Percentiles rank a stretch among this genome's conserved stretches.
These are phyloP conservation scores for Cladosporium phlei DNA, from an alignment of 2,329 filamentous ascomycete genomes.

Conservation along the genomic window DNA sequence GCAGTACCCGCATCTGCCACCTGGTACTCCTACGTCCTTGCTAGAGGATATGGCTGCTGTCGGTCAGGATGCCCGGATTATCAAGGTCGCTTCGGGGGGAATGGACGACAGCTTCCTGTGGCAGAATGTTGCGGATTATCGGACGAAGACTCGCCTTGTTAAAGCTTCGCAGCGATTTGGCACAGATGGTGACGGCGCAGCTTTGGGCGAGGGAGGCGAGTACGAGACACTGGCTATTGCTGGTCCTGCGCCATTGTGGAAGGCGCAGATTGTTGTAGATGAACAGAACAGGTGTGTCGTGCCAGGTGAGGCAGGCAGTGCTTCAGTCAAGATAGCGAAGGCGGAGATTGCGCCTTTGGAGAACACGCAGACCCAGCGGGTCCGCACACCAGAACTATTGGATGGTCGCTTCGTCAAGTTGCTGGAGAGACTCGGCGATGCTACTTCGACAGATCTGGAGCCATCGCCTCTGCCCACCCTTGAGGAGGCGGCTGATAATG, in stretches of 20 bases:
- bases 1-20: slow-evolving; percentile 76
- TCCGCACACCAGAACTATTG: slow-evolving; percentile 61
- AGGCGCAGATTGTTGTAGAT: slow-evolving; percentile 60
- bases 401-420: slow-evolving; percentile 54
- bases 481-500: neutral
- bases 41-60: slow-evolving; percentile 75
- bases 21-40: slow-evolving; percentile 48
- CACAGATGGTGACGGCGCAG: slow-evolving; percentile 58
- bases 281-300: slow-evolving; percentile 51
- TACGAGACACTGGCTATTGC: slow-evolving; percentile 89
- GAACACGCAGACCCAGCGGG: slow-evolving; percentile 16
- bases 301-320: slow-evolving; percentile 68
- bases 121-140: slow-evolving; percentile 64
- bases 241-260: slow-evolving; percentile 71
- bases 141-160: slow-evolving; percentile 44
- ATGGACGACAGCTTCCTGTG: slow-evolving; percentile 77
- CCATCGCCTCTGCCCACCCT: neutral
- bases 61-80: slow-evolving; percentile 79
- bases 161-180: slow-evolving; percentile 64
- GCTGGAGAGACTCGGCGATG: neutral
- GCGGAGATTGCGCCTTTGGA: slow-evolving; percentile 7
- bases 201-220: slow-evolving; percentile 89
- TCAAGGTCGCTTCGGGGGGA: slow-evolving; percentile 91
- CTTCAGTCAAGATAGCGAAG: slow-evolving; percentile 60
- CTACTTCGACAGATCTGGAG: too few species aligned